Evolutionary conservation across 768 basidiomycete genomes (phyloP).

Genomic region (Mycena polygramma): DNA sequence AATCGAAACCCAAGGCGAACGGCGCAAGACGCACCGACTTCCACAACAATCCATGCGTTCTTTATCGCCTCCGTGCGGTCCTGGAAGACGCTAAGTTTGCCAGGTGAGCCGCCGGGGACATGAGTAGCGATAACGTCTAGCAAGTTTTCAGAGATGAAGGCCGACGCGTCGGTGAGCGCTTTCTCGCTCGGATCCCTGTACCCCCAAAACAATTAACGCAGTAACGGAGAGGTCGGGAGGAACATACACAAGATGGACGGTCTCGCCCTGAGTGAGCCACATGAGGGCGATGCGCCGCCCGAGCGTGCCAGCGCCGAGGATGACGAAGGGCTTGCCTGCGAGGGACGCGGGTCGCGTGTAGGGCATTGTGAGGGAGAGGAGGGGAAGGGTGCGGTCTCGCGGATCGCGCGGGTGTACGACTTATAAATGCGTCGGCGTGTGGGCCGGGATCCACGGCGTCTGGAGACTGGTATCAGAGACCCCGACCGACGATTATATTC

Average conservation of each 20-base stretch:
- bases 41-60: conserved; percentile 36
- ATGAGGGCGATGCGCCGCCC: conserved; percentile 36
- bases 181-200: conserved; percentile 28
- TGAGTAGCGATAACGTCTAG: conserved; percentile 11
- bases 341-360: conserved; percentile 25
- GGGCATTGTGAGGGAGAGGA: conserved; percentile 12
- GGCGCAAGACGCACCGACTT: conserved; percentile 22
- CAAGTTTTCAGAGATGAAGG: conserved; percentile 22
- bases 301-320: conserved; percentile 32
- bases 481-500: no score
- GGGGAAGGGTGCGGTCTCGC: no score
- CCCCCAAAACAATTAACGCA: background rate
- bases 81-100: conserved; percentile 16
- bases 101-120: conserved; percentile 23
- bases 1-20: background rate
- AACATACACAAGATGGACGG: conserved; percentile 28
- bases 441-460: no score
- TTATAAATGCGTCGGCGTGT: no score
- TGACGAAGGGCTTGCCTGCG: conserved; percentile 26
- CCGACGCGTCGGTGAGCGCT: conserved; percentile 24
- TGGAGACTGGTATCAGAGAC: no score
- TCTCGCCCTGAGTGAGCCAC: conserved; percentile 37
- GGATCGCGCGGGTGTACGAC: no score
- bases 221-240: background rate
- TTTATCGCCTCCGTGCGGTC: conserved; percentile 25